Evolutionary conservation across 2,329 filamentous ascomycete genomes (phyloP).

Genomic region (Pseudocercospora pini-densiflorae): DNA sequence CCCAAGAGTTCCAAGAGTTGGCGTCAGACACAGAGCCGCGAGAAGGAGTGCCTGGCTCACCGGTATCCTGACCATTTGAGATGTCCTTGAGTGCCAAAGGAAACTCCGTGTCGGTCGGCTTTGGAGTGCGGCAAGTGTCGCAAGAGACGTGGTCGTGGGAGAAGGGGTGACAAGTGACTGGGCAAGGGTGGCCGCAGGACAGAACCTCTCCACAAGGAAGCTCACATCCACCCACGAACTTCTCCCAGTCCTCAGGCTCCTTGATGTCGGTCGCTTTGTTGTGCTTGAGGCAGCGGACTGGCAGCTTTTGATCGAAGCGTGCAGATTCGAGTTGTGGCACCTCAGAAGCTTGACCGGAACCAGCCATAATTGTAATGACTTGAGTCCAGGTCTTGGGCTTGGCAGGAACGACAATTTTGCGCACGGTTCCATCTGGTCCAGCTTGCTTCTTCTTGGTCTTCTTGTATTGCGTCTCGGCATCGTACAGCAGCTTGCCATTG

Average conservation of each 20-base stretch:
- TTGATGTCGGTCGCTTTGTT: slow-evolving; percentile 26
- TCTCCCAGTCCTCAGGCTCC: slow-evolving; percentile 59
- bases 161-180: slow-evolving; percentile 57
- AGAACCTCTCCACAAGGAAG: slow-evolving; percentile 50
- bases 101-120: not conserved
- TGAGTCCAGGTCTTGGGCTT: slow-evolving; percentile 34
- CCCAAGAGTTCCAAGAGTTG: slow-evolving; percentile 14
- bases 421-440: not conserved
- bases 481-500: slow-evolving; percentile 61
- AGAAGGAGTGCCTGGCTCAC: not conserved
- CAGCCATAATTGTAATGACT: slow-evolving; percentile 38
- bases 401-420: not conserved
- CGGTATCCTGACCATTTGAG: not conserved
- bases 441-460: slow-evolving; percentile 28
- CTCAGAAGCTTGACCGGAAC: slow-evolving; percentile 18
- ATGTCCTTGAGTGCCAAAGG: slow-evolving; percentile 3
- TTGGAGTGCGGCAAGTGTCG: slow-evolving; percentile 33
- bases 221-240: slow-evolving; percentile 59
- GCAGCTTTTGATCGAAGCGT: slow-evolving; percentile 33
- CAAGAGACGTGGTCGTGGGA: slow-evolving; percentile 38
- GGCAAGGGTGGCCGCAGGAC: slow-evolving; percentile 59
- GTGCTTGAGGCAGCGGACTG: slow-evolving; percentile 37
- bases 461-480: slow-evolving; percentile 22
- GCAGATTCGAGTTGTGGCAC: slow-evolving; percentile 23
- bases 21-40: slow-evolving; percentile 1